Conservation (phyloP, 768 basidiomycete species). For the Cystofilobasidium bisporidii region DNA sequence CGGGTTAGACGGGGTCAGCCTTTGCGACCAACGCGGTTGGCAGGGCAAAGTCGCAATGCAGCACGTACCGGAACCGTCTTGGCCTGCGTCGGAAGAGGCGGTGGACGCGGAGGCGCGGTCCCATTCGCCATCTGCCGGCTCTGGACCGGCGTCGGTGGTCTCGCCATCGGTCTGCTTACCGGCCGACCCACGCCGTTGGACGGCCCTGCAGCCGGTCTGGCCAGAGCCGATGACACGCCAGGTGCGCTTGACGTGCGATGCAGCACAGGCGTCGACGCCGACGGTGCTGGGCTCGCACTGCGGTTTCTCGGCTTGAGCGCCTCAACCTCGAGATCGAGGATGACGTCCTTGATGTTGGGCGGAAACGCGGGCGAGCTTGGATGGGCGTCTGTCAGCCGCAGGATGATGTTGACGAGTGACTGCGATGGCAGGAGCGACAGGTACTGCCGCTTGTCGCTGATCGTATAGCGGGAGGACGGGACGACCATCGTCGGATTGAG, state of each 20-base stretch:
- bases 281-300: background rate
- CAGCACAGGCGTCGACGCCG: background rate
- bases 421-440: conserved; percentile 1
- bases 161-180: background rate
- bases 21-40: too few relatives aligned
- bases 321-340: conserved; percentile 11
- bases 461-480: background rate
- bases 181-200: background rate
- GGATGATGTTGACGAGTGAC: background rate
- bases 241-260: background rate
- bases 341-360: background rate
- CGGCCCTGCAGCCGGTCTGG: background rate
- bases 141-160: too few relatives aligned
- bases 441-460: background rate
- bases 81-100: too few relatives aligned
- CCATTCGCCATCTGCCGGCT: background rate
- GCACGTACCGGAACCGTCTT: too few relatives aligned
- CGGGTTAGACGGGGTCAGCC: too few relatives aligned
- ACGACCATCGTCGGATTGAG: background rate
- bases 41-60: too few relatives aligned
- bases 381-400: conserved; percentile 1
- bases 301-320: conserved; percentile 1
- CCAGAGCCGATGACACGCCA: background rate
- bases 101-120: too few relatives aligned
- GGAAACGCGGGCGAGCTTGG: background rate